A percentile compares a stretch with the other conserved stretches of the same genome.
phyloP scores from a whole-genome alignment of 1,284 basidiomycete genomes.

The Apiotrichum siamense region DNA sequence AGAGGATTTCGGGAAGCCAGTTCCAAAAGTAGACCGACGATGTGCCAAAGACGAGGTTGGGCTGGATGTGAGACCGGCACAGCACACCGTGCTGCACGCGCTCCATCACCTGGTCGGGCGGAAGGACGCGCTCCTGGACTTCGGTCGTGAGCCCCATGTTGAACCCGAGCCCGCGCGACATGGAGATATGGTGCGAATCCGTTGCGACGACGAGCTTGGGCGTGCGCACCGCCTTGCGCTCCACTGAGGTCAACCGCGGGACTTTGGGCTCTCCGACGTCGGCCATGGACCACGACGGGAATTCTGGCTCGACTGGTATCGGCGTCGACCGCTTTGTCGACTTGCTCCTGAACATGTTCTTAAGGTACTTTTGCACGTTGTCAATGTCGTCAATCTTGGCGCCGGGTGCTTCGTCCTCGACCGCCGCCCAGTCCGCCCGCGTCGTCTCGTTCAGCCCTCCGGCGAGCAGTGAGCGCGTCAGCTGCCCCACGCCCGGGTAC shows the following conservation, averaged over 20 bases:
- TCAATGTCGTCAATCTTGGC: too few relatives aligned
- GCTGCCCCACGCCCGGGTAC: conserved; percentile 24
- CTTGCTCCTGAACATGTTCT: too few relatives aligned
- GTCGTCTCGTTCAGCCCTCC: conserved; percentile 24
- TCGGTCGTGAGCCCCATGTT: conserved; percentile 4
- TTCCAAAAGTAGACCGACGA: conserved; percentile 25
- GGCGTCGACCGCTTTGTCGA: not conserved
- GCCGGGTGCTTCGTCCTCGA: conserved; percentile 2
- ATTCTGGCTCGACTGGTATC: not conserved
- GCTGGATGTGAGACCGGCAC: conserved; percentile 7
- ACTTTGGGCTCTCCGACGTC: not conserved
- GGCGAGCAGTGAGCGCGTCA: conserved; percentile 32
- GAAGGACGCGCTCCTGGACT: not conserved
- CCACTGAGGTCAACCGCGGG: not conserved
- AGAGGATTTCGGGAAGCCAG: conserved; percentile 18
- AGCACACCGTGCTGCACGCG: not conserved
- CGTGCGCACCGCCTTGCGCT: not conserved
- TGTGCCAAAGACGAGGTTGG: conserved; percentile 14
- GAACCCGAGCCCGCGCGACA: conserved; percentile 22
- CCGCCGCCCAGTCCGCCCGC: conserved; percentile 11
- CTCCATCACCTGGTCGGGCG: not conserved
- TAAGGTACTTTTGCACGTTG: not conserved
- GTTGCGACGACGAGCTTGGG: conserved; percentile 26
- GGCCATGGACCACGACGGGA: too few relatives aligned
- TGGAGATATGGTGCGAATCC: conserved; percentile 23